Evolutionary conservation across 1,139 yeast species (phyloP), one percentile per base, ranked within the genome.

Genomic region (Taphrina confusa): DNA sequence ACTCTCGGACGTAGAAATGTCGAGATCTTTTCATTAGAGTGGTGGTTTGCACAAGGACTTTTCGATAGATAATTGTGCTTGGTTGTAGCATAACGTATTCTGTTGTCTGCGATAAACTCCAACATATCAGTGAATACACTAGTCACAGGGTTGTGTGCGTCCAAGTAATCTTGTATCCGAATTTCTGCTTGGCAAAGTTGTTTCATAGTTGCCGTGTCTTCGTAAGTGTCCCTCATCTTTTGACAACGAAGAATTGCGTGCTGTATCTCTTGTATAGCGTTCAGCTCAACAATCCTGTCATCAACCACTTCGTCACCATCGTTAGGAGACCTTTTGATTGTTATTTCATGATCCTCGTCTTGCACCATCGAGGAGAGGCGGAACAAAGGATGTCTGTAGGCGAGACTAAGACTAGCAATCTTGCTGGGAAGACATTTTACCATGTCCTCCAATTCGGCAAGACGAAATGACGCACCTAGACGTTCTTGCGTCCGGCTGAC

Each of bases 371-470:
- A 37, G n/a, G 8, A 25, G 9, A 18, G 33, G 27, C 14, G 34
- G 14, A 45, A 28, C 14, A 47, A n/a, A 1, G 52, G 52, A 22
- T 47, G 52, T 1, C 23, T 18, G 18, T 33, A 47, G 22, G 1
- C 4, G 12, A 23, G 16, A 5, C 14, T 12, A 33, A 40, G 33
- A 4, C 20, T 22, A 3, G 42, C 42, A n/a, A 47, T 14, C 23
- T 18, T 47, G 42, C 39, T 33, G 27, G 52, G 52, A 14, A 47
- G 20, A 22, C 27, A 20, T 14, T 47, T 27, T 8, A 47, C 40
- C 9, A 47, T 9, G 22, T 20, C 16, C 18, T 47, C 52, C 28
- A 47, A 31, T 14, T 47, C 52, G 1, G 52, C 52, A 6, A 47
- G 9, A 11, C 52, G 44, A 5, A 4, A 12, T 8, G 23, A 39